These are phyloP conservation scores for Dendrostoma leiphaemia DNA, from an alignment of 2,329 filamentous ascomycete species.

Conservation along the genomic window DNA sequence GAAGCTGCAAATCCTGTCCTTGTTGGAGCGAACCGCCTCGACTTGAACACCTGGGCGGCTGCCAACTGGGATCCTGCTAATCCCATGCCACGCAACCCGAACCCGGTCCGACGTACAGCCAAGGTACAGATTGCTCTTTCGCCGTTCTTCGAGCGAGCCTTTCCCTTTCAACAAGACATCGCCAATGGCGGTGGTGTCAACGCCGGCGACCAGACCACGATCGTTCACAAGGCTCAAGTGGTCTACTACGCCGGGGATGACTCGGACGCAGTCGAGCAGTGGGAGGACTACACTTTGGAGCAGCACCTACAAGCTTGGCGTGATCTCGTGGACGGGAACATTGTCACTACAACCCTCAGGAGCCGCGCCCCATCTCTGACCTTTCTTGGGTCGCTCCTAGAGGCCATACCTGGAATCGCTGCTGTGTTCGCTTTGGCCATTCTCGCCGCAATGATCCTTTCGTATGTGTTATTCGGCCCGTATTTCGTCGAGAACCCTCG, in stretches of 20 bases:
- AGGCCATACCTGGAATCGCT: too few species aligned
- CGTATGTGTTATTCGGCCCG: too few species aligned
- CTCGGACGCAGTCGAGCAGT: conserved; percentile 1
- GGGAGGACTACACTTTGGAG: conserved; percentile 12
- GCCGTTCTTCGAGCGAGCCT: conserved; percentile 29
- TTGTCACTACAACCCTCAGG: neutral
- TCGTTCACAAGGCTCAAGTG: conserved; percentile 25
- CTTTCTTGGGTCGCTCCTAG: neutral
- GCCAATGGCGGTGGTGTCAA: conserved; percentile 15
- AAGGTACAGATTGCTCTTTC: conserved; percentile 32
- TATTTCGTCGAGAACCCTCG: too few species aligned
- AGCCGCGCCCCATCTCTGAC: neutral
- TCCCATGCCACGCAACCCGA: conserved; percentile 4
- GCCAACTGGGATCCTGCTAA: neutral
- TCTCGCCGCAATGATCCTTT: too few species aligned
- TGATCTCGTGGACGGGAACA: too few species aligned
- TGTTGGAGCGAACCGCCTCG: too few species aligned
- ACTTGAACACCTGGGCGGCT: neutral
- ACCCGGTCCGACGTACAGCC: conserved; percentile 18
- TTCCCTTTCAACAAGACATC: conserved; percentile 15
- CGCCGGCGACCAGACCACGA: conserved; percentile 22
- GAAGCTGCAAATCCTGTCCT: too few species aligned
- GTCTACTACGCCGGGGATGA: conserved; percentile 31
- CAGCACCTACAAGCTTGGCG: conserved; percentile 6
- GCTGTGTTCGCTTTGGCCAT: too few species aligned